Conservation (phyloP, 2,329 filamentous ascomycete species). For the Curvularia lunata region DNA sequence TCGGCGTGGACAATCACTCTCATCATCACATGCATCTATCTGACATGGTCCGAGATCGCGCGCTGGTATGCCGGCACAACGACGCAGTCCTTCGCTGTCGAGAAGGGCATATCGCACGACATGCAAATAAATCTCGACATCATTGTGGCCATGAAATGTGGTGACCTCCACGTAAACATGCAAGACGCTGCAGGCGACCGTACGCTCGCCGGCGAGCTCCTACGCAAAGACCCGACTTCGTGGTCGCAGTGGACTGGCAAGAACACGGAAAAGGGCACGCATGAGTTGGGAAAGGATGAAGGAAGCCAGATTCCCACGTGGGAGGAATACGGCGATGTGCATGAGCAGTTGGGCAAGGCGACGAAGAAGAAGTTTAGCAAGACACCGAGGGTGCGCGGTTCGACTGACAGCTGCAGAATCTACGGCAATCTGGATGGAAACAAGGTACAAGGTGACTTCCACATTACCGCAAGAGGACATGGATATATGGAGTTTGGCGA, state of each 20-base stretch:
- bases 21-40: constrained; percentile 72
- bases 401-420: constrained; percentile 80
- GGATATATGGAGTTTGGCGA: constrained; percentile 84
- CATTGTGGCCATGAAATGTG: constrained; percentile 87
- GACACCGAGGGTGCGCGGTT: constrained; percentile 70
- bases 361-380: constrained; percentile 71
- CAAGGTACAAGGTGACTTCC: constrained; percentile 97
- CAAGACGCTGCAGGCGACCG: constrained; percentile 94
- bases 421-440: constrained; percentile 91
- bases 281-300: constrained; percentile 53
- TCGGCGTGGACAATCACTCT: constrained; percentile 93
- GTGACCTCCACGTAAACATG: constrained; percentile 91
- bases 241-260: constrained; percentile 81
- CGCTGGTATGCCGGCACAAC: constrained; percentile 87
- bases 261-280: constrained; percentile 63
- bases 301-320: constrained; percentile 47
- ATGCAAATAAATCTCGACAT: constrained; percentile 96
- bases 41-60: constrained; percentile 77
- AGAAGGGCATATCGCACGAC: constrained; percentile 84
- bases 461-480: constrained; percentile 93
- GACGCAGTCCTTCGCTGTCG: constrained; percentile 88
- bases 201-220: constrained; percentile 77
- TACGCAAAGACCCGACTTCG: constrained; percentile 77
- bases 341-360: constrained; percentile 82
- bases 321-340: constrained; percentile 80